A percentile compares a stretch with the other conserved stretches of the same genome.
phyloP scores from a whole-genome alignment of 164 flowering plant species.

The Nelumbo lutea region DNA sequence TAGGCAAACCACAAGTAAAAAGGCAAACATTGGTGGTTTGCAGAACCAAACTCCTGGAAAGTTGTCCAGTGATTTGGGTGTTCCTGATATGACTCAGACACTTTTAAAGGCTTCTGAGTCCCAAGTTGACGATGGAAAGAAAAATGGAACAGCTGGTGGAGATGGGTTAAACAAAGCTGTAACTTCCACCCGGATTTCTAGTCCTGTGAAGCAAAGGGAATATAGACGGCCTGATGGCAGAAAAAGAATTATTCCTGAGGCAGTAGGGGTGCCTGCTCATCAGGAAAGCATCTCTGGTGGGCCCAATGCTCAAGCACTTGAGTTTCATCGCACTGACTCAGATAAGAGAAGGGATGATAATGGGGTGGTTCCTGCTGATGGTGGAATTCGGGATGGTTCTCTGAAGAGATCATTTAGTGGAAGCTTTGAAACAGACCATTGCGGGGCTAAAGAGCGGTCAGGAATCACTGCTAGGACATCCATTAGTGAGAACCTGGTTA shows the following conservation, averaged over 20 bases:
- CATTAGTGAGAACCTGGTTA: constrained; percentile 72
- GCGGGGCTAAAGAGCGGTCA: constrained; percentile 44
- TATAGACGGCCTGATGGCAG: constrained; percentile 98
- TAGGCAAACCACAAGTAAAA: constrained; percentile 61
- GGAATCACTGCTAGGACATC: constrained; percentile 78
- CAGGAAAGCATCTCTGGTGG: constrained; percentile 45
- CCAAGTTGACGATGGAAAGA: constrained; percentile 49
- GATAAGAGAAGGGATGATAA: constrained; percentile 41
- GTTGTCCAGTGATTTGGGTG: constrained; percentile 37
- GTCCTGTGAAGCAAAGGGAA: constrained; percentile 95
- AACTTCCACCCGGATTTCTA: constrained; percentile 44
- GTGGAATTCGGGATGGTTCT: constrained; percentile 37
- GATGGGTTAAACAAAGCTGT: constrained; percentile 50
- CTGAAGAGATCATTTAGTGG: constrained; percentile 37
- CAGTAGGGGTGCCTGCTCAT: constrained; percentile 72
- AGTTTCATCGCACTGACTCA: constrained; percentile 33
- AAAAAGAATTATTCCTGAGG: constrained; percentile 96
- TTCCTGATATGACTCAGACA: constrained; percentile 13
- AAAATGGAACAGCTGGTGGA: constrained; percentile 29
- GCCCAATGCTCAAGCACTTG: constrained; percentile 33
- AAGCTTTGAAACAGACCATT: constrained; percentile 29
- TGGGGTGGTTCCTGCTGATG: constrained; percentile 28
- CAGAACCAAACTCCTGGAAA: constrained; percentile 40
- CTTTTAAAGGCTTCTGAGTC: constrained; percentile 35
- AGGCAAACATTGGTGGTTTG: constrained; percentile 34